Evolutionary conservation across 345 rosid species (phyloP).

Genomic region (Eucalyptus grandis): DNA sequence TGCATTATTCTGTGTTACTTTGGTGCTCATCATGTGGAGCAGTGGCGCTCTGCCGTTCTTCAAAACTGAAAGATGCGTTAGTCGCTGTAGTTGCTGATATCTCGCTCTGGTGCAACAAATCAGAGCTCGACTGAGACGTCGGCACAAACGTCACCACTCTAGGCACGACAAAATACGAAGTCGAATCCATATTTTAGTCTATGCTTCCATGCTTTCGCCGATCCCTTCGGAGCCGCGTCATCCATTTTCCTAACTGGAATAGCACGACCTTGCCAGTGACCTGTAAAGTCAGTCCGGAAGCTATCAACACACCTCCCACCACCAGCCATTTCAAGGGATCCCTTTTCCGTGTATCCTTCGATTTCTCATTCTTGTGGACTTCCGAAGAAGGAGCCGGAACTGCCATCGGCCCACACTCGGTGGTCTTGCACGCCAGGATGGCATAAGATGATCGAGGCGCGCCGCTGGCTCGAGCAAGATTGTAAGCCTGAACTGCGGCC

Average conservation of each 20-base stretch:
- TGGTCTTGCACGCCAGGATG: background rate
- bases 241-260: background rate
- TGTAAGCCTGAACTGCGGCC: background rate
- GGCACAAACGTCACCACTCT: background rate
- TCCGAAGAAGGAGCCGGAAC: background rate
- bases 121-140: background rate
- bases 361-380: background rate
- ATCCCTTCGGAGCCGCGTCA: background rate
- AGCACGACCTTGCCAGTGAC: background rate
- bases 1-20: background rate
- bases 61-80: background rate
- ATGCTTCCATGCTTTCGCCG: background rate
- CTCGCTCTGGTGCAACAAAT: background rate
- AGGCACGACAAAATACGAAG: background rate
- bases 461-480: background rate
- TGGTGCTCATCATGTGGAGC: background rate
- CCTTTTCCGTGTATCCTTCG: background rate
- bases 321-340: background rate
- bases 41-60: background rate
- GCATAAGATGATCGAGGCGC: background rate
- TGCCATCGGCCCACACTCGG: background rate
- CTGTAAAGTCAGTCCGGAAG: background rate
- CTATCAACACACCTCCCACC: background rate
- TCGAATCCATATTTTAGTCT: background rate
- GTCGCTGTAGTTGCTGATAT: background rate